Evolutionary conservation across 495 filamentous ascomycete species (phyloP), one percentile per base, ranked within the genome.

Genomic region (Paragyromitra xinjiangensis): DNA sequence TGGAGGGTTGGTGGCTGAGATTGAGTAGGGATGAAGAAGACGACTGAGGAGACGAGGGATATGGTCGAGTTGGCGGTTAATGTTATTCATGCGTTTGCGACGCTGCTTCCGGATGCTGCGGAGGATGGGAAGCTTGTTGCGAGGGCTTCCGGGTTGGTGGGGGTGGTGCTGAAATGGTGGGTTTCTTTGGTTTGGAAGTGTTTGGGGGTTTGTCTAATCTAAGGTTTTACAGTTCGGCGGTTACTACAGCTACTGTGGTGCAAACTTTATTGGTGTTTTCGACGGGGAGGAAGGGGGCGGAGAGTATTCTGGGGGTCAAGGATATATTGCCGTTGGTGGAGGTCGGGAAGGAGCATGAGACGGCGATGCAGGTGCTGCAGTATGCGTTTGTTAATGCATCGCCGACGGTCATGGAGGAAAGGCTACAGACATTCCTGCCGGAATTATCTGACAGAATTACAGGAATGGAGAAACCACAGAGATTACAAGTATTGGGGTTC

Each of bases 51-150:
- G 69, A 83, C 87, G 4, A 86, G 83, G 62, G 86, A 88, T 67
- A 90, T 92, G 89, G 83, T 90, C 2, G 88, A 88, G 71, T 79
- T 92, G 14, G 89, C 88, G 1, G 87, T 91, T 6, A 84, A 86
- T 29, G 85, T 92, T 6, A 78, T 91, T 6, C 87, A 90, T 73
- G 88, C 88, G 0, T 92, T 91, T 61, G 81, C 86, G 11, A 82
- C 84, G 3, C 78, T 91, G 37, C 77, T 92, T 5, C 86, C 88
- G 0, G 84, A 85, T 4, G 81, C 82, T 1, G 81, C 83, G 22
- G 83, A 81, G 34, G 83, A 89, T 63, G 69, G 75, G 24, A 86
- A 82, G 55, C 72, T 91, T 55, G 78, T 86, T 12, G 84, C 80
- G 34, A 85, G 89, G 73, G 87, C n/a, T n/a, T n/a, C n/a, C n/a